phyloP scores from a whole-genome alignment of 192 early-diverging fungal species.

The Thoreauomyces humboldtii region DNA sequence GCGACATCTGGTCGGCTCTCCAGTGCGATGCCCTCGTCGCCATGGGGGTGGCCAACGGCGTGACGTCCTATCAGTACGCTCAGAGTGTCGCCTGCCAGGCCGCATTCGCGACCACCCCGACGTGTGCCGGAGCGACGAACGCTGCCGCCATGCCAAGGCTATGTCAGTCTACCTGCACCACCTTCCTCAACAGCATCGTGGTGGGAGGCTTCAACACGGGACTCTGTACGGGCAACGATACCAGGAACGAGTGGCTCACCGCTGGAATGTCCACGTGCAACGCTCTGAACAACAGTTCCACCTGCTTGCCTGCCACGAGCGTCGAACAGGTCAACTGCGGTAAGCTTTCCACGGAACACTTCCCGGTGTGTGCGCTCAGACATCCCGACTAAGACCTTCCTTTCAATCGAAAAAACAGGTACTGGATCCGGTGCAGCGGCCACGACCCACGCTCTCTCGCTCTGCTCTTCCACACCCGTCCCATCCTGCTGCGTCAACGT shows the following conservation, averaged over 20 bases:
- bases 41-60: background rate
- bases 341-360: background rate
- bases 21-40: background rate
- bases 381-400: background rate
- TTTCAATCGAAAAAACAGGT: background rate
- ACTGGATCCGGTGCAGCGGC: background rate
- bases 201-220: background rate
- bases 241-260: background rate
- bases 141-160: background rate
- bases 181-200: conserved; percentile 7
- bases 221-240: background rate
- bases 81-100: conserved; percentile 7
- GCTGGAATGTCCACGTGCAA: background rate
- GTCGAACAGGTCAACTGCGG: conserved; percentile 16
- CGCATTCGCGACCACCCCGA: background rate
- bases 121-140: background rate
- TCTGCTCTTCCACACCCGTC: background rate
- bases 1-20: background rate
- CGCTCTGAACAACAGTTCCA: background rate
- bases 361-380: background rate
- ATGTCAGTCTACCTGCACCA: conserved; percentile 15
- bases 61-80: background rate
- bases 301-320: conserved; percentile 2
- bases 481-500: conserved; percentile 11
- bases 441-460: background rate